These are phyloP conservation scores for Talaromyces stipitatus DNA, from an alignment of 495 filamentous ascomycete genomes.

Conservation along the genomic window DNA sequence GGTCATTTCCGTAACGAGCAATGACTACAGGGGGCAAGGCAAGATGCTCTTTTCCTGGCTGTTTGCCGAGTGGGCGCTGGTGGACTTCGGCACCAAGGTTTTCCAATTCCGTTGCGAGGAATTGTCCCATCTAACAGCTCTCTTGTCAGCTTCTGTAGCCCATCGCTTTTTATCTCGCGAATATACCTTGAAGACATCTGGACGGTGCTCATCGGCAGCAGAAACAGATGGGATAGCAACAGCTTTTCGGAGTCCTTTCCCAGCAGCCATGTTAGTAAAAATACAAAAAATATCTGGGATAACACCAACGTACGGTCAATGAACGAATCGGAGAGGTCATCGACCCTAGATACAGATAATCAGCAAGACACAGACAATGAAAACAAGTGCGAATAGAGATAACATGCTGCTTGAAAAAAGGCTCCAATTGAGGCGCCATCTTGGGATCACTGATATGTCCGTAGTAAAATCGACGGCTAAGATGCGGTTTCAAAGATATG, in stretches of 20 bases:
- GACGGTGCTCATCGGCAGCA: constrained; percentile 77
- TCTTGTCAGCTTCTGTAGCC: constrained; percentile 44
- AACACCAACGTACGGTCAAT: constrained; percentile 62
- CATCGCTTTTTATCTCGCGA: background rate
- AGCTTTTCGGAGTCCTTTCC: constrained; percentile 65
- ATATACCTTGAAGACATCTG: constrained; percentile 70
- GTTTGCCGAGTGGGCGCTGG: constrained; percentile 75
- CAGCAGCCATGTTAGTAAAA: constrained; percentile 5
- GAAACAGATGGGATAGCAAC: constrained; percentile 96
- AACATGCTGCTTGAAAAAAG: constrained; percentile 71
- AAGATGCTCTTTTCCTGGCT: constrained; percentile 82
- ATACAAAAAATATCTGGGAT: background rate
- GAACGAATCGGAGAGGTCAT: constrained; percentile 70
- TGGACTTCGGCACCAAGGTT: constrained; percentile 80
- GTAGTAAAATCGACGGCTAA: constrained; percentile 31
- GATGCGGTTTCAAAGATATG: background rate
- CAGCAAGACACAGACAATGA: background rate
- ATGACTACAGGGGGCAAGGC: constrained; percentile 89
- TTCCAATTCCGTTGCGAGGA: constrained; percentile 73
- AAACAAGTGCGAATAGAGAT: constrained; percentile 5
- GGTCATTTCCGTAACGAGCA: constrained; percentile 83
- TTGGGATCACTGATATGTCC: constrained; percentile 43
- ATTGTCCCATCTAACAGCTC: constrained; percentile 72
- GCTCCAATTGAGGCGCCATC: constrained; percentile 79
- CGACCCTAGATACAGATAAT: constrained; percentile 48